Percentiles rank a stretch among this genome's conserved stretches.
Evolutionary conservation across 2,329 filamentous ascomycete genomes (phyloP).

Genomic region (Colletotrichum sp.): DNA sequence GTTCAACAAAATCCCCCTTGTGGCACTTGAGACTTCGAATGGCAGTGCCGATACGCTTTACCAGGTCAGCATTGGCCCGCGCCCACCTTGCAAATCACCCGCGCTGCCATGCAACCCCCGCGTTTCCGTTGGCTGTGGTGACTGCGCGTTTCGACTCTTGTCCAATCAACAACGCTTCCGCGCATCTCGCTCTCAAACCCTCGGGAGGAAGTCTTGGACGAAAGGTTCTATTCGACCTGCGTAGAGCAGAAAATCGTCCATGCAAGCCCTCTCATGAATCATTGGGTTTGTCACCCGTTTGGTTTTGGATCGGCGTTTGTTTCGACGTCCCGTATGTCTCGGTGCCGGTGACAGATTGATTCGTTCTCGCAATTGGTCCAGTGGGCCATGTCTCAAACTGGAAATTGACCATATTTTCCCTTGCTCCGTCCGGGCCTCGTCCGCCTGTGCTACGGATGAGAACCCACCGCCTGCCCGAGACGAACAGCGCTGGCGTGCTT

Average conservation of each 20-base stretch:
- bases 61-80: slow-evolving; percentile 3
- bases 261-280: background rate
- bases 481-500: background rate
- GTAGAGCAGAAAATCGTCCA: background rate
- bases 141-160: background rate
- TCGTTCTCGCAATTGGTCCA: background rate
- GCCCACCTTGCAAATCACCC: slow-evolving; percentile 13
- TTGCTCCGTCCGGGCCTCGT: background rate
- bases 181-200: background rate
- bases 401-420: background rate
- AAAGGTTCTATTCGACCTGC: background rate
- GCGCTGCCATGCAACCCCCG: slow-evolving; percentile 13
- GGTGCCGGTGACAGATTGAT: background rate
- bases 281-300: background rate
- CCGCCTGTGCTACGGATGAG: background rate
- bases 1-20: background rate
- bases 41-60: background rate
- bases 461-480: background rate
- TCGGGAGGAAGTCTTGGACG: background rate
- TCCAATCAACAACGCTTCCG: background rate
- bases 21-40: background rate
- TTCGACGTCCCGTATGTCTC: slow-evolving; percentile 6
- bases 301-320: slow-evolving; percentile 7
- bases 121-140: background rate
- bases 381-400: background rate